Percentiles rank a stretch among this genome's conserved stretches.
These are phyloP conservation scores for Lomentospora prolificans DNA, from an alignment of 2,329 filamentous ascomycete species.

Conservation along the genomic window DNA sequence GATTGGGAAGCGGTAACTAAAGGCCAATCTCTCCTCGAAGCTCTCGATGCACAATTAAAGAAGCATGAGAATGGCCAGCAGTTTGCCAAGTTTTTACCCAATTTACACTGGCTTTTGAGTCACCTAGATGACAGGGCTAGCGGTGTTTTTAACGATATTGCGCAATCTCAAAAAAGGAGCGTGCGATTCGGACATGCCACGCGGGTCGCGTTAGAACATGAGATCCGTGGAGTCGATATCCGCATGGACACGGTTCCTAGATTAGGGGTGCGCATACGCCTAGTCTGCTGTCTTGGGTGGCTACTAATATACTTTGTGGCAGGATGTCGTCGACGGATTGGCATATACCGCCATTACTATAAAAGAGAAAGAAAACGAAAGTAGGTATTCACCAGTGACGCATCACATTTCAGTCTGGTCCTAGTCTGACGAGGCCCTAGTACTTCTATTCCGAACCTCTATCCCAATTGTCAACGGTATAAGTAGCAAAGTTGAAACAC, in stretches of 20 bases:
- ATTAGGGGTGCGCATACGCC: neutral
- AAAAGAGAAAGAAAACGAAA: constrained; percentile 23
- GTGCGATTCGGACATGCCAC: constrained; percentile 54
- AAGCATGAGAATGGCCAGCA: constrained; percentile 34
- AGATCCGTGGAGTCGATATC: constrained; percentile 44
- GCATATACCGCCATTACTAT: constrained; percentile 33
- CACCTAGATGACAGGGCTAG: constrained; percentile 48
- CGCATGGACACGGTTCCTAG: constrained; percentile 34
- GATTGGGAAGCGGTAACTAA: constrained; percentile 2
- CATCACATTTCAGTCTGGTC: no score
- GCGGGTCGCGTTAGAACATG: constrained; percentile 32
- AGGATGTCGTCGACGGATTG: constrained; percentile 17
- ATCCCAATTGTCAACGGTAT: constrained; percentile 49
- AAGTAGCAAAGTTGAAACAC: constrained; percentile 33
- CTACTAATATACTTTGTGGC: neutral
- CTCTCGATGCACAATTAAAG: constrained; percentile 36
- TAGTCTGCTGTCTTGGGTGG: neutral
- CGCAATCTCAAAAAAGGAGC: constrained; percentile 58
- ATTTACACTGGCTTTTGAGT: constrained; percentile 53
- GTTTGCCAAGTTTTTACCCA: constrained; percentile 43
- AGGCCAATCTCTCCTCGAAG: constrained; percentile 6
- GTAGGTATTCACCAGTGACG: constrained; percentile 19
- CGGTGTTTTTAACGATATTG: constrained; percentile 56
- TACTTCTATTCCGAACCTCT: constrained; percentile 45
- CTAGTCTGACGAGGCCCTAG: constrained; percentile 24